A percentile compares a stretch with the other conserved stretches of the same genome.
Conservation (phyloP, 2,329 filamentous ascomycete species). For the Thielaviopsis ethacetica region DNA sequence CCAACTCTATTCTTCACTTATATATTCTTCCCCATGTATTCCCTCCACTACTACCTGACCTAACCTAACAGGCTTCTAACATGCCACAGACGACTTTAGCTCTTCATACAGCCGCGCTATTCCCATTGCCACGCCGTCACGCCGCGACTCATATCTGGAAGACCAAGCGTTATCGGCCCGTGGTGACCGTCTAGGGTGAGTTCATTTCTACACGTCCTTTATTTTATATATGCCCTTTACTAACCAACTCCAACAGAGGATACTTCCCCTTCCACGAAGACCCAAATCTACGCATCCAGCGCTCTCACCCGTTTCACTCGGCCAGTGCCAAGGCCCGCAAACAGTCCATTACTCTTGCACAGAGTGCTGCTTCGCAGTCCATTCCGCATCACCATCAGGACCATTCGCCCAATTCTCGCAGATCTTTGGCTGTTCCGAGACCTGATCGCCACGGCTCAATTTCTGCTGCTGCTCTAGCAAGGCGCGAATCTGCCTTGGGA, state of each 20-base stretch:
- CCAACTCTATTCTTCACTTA: background rate
- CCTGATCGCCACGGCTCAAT: background rate
- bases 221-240: constrained; percentile 5
- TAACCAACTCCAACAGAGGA: constrained; percentile 24
- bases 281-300: constrained; percentile 27
- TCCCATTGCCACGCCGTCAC: constrained; percentile 23
- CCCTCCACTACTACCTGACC: background rate
- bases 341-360: constrained; percentile 10
- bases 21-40: background rate
- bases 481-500: background rate
- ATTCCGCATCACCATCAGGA: background rate
- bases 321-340: constrained; percentile 10
- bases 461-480: background rate
- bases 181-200: constrained; percentile 42
- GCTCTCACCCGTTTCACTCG: constrained; percentile 33
- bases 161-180: constrained; percentile 36
- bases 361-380: constrained; percentile 4
- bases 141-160: constrained; percentile 6
- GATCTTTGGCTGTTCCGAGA: background rate
- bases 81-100: background rate
- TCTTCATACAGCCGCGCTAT: constrained; percentile 29
- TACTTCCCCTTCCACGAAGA: constrained; percentile 47
- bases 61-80: too few species aligned
- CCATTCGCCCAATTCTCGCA: background rate
- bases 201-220: constrained; percentile 13